A percentile compares a stretch with the other conserved stretches of the same genome.
Conservation (phyloP, 192 early-diverging fungal genomes). For the Jimgerdemannia flammicorona region DNA sequence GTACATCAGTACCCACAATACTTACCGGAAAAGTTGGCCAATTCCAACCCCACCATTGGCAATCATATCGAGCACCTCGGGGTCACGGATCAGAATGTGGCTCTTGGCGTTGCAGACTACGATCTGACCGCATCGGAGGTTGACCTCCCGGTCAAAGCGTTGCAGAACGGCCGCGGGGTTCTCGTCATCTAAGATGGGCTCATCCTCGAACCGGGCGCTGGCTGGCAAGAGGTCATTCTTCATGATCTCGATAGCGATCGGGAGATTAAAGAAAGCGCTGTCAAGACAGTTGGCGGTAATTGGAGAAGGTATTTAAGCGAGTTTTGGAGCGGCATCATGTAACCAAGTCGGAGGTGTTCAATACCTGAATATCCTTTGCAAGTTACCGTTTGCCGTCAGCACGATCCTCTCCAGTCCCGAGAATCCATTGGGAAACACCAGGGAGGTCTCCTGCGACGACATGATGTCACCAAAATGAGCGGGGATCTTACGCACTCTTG, state of each 20-base stretch:
- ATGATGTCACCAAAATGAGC: conserved; percentile 44
- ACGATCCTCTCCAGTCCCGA: conserved; percentile 35
- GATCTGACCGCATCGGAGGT: conserved; percentile 27
- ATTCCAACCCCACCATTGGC: conserved; percentile 38
- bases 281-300: neutral
- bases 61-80: conserved; percentile 27
- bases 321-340: neutral
- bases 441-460: conserved; percentile 20
- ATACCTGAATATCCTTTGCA: conserved; percentile 41
- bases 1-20: neutral
- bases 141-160: conserved; percentile 38
- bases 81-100: conserved; percentile 32
- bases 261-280: conserved; percentile 40
- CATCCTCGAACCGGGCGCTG: conserved; percentile 1
- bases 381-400: conserved; percentile 41
- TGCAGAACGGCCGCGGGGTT: conserved; percentile 13
- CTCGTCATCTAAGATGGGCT: conserved; percentile 8
- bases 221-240: conserved; percentile 20
- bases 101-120: conserved; percentile 39
- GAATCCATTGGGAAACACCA: conserved; percentile 34
- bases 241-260: conserved; percentile 26
- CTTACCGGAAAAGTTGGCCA: conserved; percentile 39
- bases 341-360: neutral
- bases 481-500: conserved; percentile 19
- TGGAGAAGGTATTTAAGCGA: too few species aligned